Evolutionary conservation across 2,329 filamentous ascomycete genomes (phyloP).

Genomic region (Bimuria novae-zelandiae): DNA sequence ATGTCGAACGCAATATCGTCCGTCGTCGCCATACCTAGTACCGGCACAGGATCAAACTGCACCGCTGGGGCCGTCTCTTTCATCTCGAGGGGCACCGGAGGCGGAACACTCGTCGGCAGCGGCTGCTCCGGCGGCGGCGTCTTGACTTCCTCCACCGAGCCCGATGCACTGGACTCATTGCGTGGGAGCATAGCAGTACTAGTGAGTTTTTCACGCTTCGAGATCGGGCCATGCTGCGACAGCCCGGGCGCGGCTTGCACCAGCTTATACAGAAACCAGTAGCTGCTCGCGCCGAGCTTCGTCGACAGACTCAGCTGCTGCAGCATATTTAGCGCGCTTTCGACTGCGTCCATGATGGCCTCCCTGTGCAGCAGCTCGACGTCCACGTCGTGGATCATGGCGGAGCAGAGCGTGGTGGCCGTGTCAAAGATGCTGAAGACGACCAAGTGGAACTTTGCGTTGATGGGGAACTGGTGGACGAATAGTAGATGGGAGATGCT

Average conservation of each 20-base stretch:
- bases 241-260: conserved; percentile 34
- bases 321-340: conserved; percentile 33
- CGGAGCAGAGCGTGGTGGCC: conserved; percentile 56
- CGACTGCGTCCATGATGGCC: conserved; percentile 49
- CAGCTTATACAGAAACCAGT: conserved; percentile 37
- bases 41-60: conserved; percentile 10
- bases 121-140: neutral
- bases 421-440: conserved; percentile 59
- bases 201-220: conserved; percentile 28
- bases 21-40: conserved; percentile 9
- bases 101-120: neutral
- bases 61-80: neutral
- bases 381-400: conserved; percentile 56
- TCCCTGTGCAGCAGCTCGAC: conserved; percentile 48
- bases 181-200: no score
- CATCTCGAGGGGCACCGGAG: neutral
- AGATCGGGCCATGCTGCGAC: conserved; percentile 13
- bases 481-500: conserved; percentile 49
- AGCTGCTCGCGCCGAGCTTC: conserved; percentile 37
- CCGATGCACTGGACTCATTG: conserved; percentile 1
- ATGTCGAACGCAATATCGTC: conserved; percentile 33
- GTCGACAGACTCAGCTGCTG: conserved; percentile 34
- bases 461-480: conserved; percentile 51
- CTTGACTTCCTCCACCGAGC: neutral
- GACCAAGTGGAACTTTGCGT: conserved; percentile 56